Percentiles rank a stretch among this genome's conserved stretches.
These are phyloP conservation scores for Acanthamoeba lenticulata DNA, from an alignment of 208 protist genomes.

Conservation along the genomic window DNA sequence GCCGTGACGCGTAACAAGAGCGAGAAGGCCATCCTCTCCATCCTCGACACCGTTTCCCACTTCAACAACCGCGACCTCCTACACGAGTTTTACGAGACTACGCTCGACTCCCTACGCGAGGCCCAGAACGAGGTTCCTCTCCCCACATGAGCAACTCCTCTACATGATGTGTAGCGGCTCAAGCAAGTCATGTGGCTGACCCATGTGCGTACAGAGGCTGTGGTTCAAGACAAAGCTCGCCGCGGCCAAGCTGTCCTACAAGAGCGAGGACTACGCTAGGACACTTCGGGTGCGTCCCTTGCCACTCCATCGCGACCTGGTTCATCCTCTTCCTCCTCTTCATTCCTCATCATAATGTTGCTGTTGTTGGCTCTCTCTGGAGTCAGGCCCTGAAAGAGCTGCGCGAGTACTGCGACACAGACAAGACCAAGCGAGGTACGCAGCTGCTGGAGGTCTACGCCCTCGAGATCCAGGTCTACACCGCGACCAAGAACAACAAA, in stretches of 20 bases:
- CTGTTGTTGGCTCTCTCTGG: neutral
- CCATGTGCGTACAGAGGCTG: slow-evolving; percentile 71
- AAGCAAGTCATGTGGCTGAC: neutral
- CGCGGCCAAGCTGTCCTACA: slow-evolving; percentile 88
- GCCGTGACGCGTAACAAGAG: slow-evolving; percentile 46
- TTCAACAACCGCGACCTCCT: neutral
- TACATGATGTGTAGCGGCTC: neutral
- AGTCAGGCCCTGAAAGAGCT: slow-evolving; percentile 82
- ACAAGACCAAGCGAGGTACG: slow-evolving; percentile 86
- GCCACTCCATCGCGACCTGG: neutral
- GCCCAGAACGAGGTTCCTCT: slow-evolving; percentile 43
- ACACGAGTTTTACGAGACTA: slow-evolving; percentile 61
- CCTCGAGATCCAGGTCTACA: slow-evolving; percentile 92
- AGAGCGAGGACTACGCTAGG: slow-evolving; percentile 80
- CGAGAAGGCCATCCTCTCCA: slow-evolving; percentile 38
- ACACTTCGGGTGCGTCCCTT: slow-evolving; percentile 73
- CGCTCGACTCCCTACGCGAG: slow-evolving; percentile 44
- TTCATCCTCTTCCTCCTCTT: neutral
- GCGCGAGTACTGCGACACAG: slow-evolving; percentile 85
- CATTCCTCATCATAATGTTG: neutral
- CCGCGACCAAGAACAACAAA: slow-evolving; percentile 87
- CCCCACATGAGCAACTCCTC: neutral
- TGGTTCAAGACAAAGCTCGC: slow-evolving; percentile 95
- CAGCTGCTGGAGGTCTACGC: slow-evolving; percentile 91
- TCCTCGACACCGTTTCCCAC: slow-evolving; percentile 33